Evolutionary conservation across 805 yeast genomes (phyloP).

Genomic region (Candida manassasensis): DNA sequence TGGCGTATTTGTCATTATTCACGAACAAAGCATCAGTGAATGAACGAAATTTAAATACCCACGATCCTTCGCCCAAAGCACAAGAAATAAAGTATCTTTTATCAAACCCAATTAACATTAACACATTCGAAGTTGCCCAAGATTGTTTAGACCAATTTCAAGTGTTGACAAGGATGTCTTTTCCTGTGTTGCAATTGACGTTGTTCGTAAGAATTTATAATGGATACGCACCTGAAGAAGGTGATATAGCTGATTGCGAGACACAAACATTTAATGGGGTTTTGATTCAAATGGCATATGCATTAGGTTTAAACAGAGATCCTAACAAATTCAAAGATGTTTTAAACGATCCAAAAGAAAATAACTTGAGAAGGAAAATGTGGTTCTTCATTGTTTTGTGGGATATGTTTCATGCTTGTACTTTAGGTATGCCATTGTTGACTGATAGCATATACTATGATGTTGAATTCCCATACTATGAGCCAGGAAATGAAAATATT

Average conservation of each 20-base stretch:
- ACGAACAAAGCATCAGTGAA: slow-evolving; percentile 24
- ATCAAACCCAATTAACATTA: slow-evolving; percentile 42
- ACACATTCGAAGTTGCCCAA: slow-evolving; percentile 46
- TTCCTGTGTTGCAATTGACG: slow-evolving; percentile 29
- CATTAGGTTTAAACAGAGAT: slow-evolving; percentile 37
- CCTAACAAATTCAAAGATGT: slow-evolving; percentile 27
- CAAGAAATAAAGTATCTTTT: slow-evolving; percentile 36
- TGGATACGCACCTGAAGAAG: slow-evolving; percentile 37
- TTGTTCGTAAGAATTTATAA: slow-evolving; percentile 27
- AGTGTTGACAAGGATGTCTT: slow-evolving; percentile 32
- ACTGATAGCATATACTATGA: slow-evolving; percentile 42
- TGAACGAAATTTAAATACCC: slow-evolving; percentile 20
- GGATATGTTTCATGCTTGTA: slow-evolving; percentile 43
- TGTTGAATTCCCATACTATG: slow-evolving; percentile 44
- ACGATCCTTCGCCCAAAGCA: slow-evolving; percentile 18
- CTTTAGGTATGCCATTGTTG: slow-evolving; percentile 44
- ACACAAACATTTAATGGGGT: slow-evolving; percentile 23
- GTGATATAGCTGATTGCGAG: slow-evolving; percentile 38
- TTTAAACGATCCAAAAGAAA: slow-evolving; percentile 20
- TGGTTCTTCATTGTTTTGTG: slow-evolving; percentile 49
- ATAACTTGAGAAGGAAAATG: slow-evolving; percentile 51
- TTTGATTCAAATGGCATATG: slow-evolving; percentile 35
- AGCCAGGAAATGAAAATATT: slow-evolving; percentile 33
- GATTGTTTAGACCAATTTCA: slow-evolving; percentile 54
- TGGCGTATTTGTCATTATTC: slow-evolving; percentile 38